Conservation (phyloP, 257 asterid genomes). For the Galeopsis tetrahit region DNA sequence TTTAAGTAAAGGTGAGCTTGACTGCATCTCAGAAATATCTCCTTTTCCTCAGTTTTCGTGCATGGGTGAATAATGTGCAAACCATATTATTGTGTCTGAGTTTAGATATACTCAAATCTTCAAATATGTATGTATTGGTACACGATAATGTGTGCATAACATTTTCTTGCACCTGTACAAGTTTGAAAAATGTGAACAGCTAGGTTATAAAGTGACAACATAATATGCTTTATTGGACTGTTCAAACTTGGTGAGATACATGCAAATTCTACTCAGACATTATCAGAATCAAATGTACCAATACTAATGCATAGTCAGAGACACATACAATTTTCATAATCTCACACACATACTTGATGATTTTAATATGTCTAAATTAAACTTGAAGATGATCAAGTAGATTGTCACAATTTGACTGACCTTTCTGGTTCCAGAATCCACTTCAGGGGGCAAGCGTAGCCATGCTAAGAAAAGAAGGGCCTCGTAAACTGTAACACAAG, state of each 20-base stretch:
- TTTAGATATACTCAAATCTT: background rate
- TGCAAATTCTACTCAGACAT: background rate
- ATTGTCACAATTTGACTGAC: constrained; percentile 26
- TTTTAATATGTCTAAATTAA: background rate
- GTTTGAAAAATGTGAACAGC: too few relatives aligned
- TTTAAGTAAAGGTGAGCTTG: background rate
- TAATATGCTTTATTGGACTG: too few relatives aligned
- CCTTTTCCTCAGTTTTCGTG: background rate
- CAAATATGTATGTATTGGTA: background rate
- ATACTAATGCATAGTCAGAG: too few relatives aligned
- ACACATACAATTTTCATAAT: too few relatives aligned
- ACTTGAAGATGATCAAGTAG: background rate
- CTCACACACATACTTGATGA: background rate
- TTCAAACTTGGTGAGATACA: too few relatives aligned
- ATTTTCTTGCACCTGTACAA: too few relatives aligned
- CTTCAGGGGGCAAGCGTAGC: constrained; percentile 61
- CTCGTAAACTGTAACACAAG: constrained; percentile 61
- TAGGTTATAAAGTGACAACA: too few relatives aligned
- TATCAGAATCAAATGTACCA: background rate
- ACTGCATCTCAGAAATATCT: background rate
- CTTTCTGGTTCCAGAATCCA: constrained; percentile 48
- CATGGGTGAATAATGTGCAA: background rate
- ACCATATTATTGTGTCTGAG: background rate
- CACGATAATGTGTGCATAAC: too few relatives aligned
- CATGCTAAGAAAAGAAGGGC: constrained; percentile 66